Evolutionary conservation across 2,329 filamentous ascomycete species (phyloP).

Genomic region (Ophiostoma fasciatum): DNA sequence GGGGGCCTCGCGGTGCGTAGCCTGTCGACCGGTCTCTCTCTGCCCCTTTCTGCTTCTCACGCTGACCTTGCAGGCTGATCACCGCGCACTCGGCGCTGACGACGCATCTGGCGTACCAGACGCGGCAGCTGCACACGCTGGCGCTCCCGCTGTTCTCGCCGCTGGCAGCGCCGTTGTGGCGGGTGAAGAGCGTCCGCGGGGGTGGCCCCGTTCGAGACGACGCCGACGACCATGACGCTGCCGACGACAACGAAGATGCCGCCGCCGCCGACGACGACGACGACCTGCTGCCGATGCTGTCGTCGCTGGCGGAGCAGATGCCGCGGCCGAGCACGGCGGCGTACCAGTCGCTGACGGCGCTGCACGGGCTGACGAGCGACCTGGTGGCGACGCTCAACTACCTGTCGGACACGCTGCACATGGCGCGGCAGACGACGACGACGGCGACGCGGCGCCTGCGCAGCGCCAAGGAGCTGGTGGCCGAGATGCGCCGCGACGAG

Average conservation of each 20-base stretch:
- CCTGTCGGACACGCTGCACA: slow-evolving; percentile 82
- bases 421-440: slow-evolving; percentile 77
- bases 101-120: slow-evolving; percentile 61
- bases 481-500: slow-evolving; percentile 70
- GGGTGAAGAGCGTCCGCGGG: too few relatives aligned
- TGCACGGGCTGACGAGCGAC: slow-evolving; percentile 57
- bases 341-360: slow-evolving; percentile 49
- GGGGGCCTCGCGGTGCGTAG: slow-evolving; percentile 47
- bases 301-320: slow-evolving; percentile 50
- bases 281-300: slow-evolving; percentile 51
- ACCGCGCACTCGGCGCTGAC: slow-evolving; percentile 62
- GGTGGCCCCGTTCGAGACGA: slow-evolving; percentile 20
- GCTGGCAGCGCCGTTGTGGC: too few relatives aligned
- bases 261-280: slow-evolving; percentile 39
- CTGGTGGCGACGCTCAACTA: slow-evolving; percentile 69
- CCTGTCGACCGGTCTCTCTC: neutral
- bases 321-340: slow-evolving; percentile 48
- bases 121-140: slow-evolving; percentile 58
- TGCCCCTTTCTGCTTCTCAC: neutral
- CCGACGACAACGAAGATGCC: neutral
- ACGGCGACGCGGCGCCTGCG: slow-evolving; percentile 67
- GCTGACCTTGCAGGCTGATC: slow-evolving; percentile 42
- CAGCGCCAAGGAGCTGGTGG: slow-evolving; percentile 70
- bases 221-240: too few relatives aligned
- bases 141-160: slow-evolving; percentile 58